phyloP scores from a whole-genome alignment of 108 stramenopile genomes.

The Nitzschia palea region DNA sequence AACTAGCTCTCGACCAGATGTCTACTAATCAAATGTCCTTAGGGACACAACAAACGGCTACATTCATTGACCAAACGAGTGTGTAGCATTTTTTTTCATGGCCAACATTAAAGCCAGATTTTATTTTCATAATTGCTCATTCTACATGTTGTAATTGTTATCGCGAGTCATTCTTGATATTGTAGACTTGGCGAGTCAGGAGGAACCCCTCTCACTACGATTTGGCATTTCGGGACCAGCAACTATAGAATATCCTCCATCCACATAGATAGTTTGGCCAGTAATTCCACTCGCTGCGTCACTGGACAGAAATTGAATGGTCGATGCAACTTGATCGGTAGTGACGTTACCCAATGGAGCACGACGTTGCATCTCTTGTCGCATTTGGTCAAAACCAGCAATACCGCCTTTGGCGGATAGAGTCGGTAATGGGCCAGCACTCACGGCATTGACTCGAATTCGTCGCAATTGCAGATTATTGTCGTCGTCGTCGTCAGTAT shows the following conservation, averaged over 20 bases:
- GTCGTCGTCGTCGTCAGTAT: not conserved
- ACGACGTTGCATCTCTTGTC: constrained; percentile 23
- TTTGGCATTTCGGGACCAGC: too few species aligned
- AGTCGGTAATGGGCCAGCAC: constrained; percentile 64
- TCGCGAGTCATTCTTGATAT: too few species aligned
- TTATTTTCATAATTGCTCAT: too few species aligned
- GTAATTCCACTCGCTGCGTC: constrained; percentile 42
- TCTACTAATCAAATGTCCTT: not conserved
- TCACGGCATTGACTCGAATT: constrained; percentile 64
- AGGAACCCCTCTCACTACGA: too few species aligned
- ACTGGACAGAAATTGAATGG: constrained; percentile 40
- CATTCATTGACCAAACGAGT: too few species aligned
- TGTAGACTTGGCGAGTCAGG: too few species aligned
- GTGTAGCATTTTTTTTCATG: too few species aligned
- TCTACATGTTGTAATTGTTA: too few species aligned
- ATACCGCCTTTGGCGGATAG: constrained; percentile 59
- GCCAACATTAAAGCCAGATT: too few species aligned
- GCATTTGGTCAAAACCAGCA: constrained; percentile 43
- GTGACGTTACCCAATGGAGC: constrained; percentile 49
- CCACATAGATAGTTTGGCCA: constrained; percentile 62
- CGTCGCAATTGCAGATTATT: not conserved
- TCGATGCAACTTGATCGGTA: constrained; percentile 49
- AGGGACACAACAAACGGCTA: not conserved
- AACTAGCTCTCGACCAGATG: constrained; percentile 7
- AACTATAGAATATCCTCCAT: constrained; percentile 59